A percentile compares a stretch with the other conserved stretches of the same genome.
phyloP scores from a whole-genome alignment of 2,329 filamentous ascomycete species.

The Zymoseptoria crescenta region DNA sequence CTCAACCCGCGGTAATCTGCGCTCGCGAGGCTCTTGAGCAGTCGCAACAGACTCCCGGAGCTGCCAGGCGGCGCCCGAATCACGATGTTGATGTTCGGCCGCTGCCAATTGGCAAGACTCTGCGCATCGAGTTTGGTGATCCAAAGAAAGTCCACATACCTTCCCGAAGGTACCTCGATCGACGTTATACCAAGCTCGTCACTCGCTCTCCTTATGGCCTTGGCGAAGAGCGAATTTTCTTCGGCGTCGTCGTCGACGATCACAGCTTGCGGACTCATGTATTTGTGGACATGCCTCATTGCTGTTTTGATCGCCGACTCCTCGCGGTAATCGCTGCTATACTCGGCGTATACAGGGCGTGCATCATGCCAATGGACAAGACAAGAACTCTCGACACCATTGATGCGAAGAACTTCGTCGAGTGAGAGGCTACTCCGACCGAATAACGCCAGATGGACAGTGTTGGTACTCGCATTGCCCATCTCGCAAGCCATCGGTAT shows the following conservation, averaged over 20 bases:
- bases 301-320: slow-evolving; percentile 56
- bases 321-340: slow-evolving; percentile 64
- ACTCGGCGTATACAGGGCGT: slow-evolving; percentile 62
- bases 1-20: slow-evolving; percentile 68
- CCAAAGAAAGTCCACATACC: slow-evolving; percentile 62
- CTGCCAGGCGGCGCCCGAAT: slow-evolving; percentile 65
- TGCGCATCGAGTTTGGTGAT: slow-evolving; percentile 66
- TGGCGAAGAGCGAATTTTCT: slow-evolving; percentile 63
- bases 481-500: slow-evolving; percentile 83
- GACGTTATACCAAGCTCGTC: slow-evolving; percentile 50
- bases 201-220: slow-evolving; percentile 51
- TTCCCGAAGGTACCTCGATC: slow-evolving; percentile 63
- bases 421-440: slow-evolving; percentile 64
- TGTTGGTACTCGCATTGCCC: slow-evolving; percentile 59
- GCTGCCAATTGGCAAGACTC: slow-evolving; percentile 70
- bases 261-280: slow-evolving; percentile 69
- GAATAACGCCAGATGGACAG: slow-evolving; percentile 76
- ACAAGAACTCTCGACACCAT: slow-evolving; percentile 66
- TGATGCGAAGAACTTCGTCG: slow-evolving; percentile 63
- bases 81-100: slow-evolving; percentile 70
- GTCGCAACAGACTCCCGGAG: slow-evolving; percentile 65
- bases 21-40: slow-evolving; percentile 65
- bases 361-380: slow-evolving; percentile 61
- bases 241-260: slow-evolving; percentile 59
- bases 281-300: slow-evolving; percentile 62